These are phyloP conservation scores for Alloteropsis angusta DNA, from an alignment of 202 grass and related monocot species.

Conservation along the genomic window DNA sequence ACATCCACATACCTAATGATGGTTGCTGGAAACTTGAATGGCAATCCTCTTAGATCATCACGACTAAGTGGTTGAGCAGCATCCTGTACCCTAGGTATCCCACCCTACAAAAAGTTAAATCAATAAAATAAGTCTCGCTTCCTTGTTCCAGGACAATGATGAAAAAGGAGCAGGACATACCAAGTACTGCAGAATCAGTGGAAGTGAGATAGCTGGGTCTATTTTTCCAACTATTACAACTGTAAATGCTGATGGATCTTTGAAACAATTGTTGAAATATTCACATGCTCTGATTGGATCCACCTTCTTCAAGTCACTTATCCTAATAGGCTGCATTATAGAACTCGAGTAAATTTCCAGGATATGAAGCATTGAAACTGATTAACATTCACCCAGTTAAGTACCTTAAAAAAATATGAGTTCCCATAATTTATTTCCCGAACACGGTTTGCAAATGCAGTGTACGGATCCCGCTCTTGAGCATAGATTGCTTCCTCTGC, in stretches of 20 bases:
- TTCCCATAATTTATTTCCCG: slow-evolving; percentile 98
- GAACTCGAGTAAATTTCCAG: slow-evolving; percentile 24
- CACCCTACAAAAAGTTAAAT: slow-evolving; percentile 50
- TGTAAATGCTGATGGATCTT: slow-evolving; percentile 87
- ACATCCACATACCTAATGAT: slow-evolving; percentile 66
- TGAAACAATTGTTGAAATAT: slow-evolving; percentile 92
- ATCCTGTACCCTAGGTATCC: slow-evolving; percentile 71
- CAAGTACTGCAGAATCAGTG: slow-evolving; percentile 90
- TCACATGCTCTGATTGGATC: slow-evolving; percentile 83
- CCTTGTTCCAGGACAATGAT: slow-evolving; percentile 5
- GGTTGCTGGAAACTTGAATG: slow-evolving; percentile 86
- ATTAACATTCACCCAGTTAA: background rate
- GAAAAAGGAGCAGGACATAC: slow-evolving; percentile 33
- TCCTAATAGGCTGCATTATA: slow-evolving; percentile 80
- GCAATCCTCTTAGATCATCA: slow-evolving; percentile 93
- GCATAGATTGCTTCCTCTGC: slow-evolving; percentile 98
- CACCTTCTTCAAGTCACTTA: slow-evolving; percentile 95
- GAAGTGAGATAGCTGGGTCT: slow-evolving; percentile 61
- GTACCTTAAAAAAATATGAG: slow-evolving; percentile 94
- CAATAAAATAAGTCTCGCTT: slow-evolving; percentile 10
- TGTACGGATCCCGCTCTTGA: slow-evolving; percentile 98
- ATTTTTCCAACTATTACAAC: slow-evolving; percentile 93
- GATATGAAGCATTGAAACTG: slow-evolving; percentile 7
- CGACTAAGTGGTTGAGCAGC: slow-evolving; percentile 66
- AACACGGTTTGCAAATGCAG: slow-evolving; percentile 89